A percentile compares a stretch with the other conserved stretches of the same genome.
phyloP scores from a whole-genome alignment of 768 basidiomycete genomes.

The Mycena leptocephala region DNA sequence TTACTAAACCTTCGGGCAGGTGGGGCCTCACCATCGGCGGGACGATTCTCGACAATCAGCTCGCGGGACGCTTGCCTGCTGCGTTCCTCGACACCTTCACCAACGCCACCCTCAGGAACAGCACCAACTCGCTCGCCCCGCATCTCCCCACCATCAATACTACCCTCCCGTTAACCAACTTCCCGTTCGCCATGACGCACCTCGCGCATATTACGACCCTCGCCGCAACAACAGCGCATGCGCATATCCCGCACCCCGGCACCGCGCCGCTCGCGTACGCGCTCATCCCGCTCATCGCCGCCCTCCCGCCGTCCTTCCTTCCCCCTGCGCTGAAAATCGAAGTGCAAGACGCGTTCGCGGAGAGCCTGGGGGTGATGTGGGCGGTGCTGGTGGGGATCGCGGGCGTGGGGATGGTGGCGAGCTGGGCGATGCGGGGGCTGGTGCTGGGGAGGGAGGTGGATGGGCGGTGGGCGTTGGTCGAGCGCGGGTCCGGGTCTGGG shows the following conservation, averaged over 20 bases:
- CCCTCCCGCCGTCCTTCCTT: conserved; percentile 38
- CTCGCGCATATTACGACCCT: too few species aligned
- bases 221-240: too few species aligned
- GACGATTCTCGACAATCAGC: conserved; percentile 52
- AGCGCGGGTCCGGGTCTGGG: too few species aligned
- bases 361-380: conserved; percentile 49
- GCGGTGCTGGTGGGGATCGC: conserved; percentile 44
- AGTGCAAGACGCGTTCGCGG: conserved; percentile 45
- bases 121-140: too few species aligned
- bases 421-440: conserved; percentile 45
- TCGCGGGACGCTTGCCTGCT: conserved; percentile 43
- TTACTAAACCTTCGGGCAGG: neutral
- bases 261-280: conserved; percentile 43
- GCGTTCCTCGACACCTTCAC: conserved; percentile 14
- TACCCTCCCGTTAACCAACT: too few species aligned
- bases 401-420: conserved; percentile 43
- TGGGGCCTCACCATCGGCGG: conserved; percentile 53
- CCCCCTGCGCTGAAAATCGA: conserved; percentile 23
- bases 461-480: conserved; percentile 47
- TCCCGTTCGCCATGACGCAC: too few species aligned
- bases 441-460: conserved; percentile 47
- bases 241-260: conserved; percentile 8
- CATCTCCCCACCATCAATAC: too few species aligned
- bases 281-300: conserved; percentile 43
- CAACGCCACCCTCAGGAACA: too few species aligned